Percentiles rank a stretch among this genome's conserved stretches.
phyloP scores from a whole-genome alignment of 768 basidiomycete genomes.

The Russula sp. region DNA sequence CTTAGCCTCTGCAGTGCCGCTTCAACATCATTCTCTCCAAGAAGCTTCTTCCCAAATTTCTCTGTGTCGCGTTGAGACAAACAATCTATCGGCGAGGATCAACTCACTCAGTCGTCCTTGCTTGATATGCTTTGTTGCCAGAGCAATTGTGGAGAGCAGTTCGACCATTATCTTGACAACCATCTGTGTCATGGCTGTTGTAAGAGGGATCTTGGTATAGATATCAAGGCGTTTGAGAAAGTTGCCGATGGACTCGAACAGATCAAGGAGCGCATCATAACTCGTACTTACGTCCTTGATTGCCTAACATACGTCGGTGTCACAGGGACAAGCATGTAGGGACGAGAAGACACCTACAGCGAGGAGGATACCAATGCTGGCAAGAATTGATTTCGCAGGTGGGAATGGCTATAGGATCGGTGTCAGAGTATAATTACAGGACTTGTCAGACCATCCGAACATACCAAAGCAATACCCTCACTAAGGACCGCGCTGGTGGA shows the following conservation, averaged over 20 bases:
- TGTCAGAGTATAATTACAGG: too few relatives aligned
- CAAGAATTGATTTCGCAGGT: too few relatives aligned
- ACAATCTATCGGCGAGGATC: too few relatives aligned
- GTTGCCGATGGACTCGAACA: constrained; percentile 3
- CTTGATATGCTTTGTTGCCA: constrained; percentile 4
- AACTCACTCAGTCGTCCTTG: constrained; percentile 4
- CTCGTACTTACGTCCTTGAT: too few relatives aligned
- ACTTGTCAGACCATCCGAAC: too few relatives aligned
- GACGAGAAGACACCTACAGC: too few relatives aligned
- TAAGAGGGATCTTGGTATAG: not conserved
- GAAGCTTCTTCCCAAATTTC: not conserved
- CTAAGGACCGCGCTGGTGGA: too few relatives aligned
- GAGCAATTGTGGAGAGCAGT: not conserved
- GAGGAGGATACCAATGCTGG: too few relatives aligned
- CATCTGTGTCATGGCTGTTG: not conserved
- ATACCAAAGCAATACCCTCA: too few relatives aligned
- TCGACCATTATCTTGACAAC: not conserved
- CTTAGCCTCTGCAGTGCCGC: not conserved
- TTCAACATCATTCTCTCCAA: constrained; percentile 6
- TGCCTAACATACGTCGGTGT: too few relatives aligned
- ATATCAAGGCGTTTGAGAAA: not conserved
- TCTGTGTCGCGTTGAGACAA: not conserved
- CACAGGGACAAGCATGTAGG: too few relatives aligned
- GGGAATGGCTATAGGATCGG: too few relatives aligned
- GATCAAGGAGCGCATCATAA: not conserved